Evolutionary conservation across 2,329 filamentous ascomycete genomes (phyloP).

Genomic region (Beauveria australis): DNA sequence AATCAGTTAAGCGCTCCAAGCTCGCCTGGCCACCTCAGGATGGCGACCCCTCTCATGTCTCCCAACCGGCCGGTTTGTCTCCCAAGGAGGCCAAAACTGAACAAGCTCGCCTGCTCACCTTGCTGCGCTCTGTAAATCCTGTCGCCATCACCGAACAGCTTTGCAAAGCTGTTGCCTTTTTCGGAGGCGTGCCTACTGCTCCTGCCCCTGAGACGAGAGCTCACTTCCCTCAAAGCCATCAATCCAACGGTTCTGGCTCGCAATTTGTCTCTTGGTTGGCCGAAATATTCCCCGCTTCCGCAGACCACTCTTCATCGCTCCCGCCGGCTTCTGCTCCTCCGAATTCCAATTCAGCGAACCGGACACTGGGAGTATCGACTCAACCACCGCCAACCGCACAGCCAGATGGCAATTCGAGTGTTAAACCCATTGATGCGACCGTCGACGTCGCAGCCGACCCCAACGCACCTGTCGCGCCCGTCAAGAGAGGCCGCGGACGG

Average conservation of each 20-base stretch:
- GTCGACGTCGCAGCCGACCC: conserved; percentile 1
- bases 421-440: background rate
- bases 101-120: conserved; percentile 49
- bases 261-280: conserved; percentile 54
- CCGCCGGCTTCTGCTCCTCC: background rate
- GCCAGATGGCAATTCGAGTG: background rate
- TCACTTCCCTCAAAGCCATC: conserved; percentile 47
- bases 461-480: conserved; percentile 12
- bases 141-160: conserved; percentile 52
- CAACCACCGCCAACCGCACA: background rate
- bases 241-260: conserved; percentile 48
- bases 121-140: conserved; percentile 48
- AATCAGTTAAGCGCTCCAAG: conserved; percentile 37
- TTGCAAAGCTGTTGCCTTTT: conserved; percentile 55
- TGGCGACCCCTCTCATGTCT: conserved; percentile 16
- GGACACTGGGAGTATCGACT: background rate
- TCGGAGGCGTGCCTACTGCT: conserved; percentile 50
- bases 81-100: conserved; percentile 48
- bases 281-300: conserved; percentile 49
- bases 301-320: conserved; percentile 7
- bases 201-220: conserved; percentile 42
- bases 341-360: background rate
- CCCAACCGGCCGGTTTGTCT: conserved; percentile 7
- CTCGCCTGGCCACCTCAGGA: conserved; percentile 24
- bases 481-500: conserved; percentile 42